phyloP scores from a whole-genome alignment of 371 early-diverging fungal species.

The Apophysomyces ossiformis region DNA sequence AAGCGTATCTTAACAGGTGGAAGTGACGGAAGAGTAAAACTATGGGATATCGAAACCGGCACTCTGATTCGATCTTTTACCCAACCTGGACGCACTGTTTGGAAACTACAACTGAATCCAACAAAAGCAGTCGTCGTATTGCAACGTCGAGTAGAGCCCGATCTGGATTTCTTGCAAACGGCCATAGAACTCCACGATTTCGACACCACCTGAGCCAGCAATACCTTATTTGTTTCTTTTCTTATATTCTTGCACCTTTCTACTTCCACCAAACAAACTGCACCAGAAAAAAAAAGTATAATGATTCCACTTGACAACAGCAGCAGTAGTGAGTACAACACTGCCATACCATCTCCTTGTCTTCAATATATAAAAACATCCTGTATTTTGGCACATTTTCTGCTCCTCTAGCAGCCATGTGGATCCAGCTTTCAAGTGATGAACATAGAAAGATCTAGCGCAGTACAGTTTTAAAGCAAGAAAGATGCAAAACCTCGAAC shows the following conservation, averaged over 20 bases:
- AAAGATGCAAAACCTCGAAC: too few species aligned
- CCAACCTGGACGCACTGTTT: conserved; percentile 56
- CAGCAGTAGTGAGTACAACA: too few species aligned
- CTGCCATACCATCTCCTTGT: too few species aligned
- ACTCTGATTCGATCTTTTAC: conserved; percentile 69
- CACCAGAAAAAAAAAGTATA: conserved; percentile 7
- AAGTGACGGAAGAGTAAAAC: conserved; percentile 82
- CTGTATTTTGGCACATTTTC: too few species aligned
- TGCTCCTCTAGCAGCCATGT: too few species aligned
- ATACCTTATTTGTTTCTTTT: background rate
- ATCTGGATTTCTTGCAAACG: conserved; percentile 21
- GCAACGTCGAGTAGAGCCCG: conserved; percentile 30
- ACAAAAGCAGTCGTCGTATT: conserved; percentile 62
- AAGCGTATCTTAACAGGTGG: conserved; percentile 81
- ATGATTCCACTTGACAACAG: background rate
- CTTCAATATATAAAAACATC: too few species aligned
- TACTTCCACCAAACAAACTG: background rate
- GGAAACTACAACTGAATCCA: conserved; percentile 61
- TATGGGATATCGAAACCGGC: conserved; percentile 82
- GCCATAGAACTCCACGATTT: conserved; percentile 51
- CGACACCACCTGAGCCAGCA: conserved; percentile 20
- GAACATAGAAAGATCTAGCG: background rate
- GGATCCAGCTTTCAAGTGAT: background rate
- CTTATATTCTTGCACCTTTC: background rate
- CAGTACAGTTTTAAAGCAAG: too few species aligned